Percentiles rank a stretch among this genome's conserved stretches.
Conservation (phyloP, 495 filamentous ascomycete genomes). For the Aspergillus heteromorphus region DNA sequence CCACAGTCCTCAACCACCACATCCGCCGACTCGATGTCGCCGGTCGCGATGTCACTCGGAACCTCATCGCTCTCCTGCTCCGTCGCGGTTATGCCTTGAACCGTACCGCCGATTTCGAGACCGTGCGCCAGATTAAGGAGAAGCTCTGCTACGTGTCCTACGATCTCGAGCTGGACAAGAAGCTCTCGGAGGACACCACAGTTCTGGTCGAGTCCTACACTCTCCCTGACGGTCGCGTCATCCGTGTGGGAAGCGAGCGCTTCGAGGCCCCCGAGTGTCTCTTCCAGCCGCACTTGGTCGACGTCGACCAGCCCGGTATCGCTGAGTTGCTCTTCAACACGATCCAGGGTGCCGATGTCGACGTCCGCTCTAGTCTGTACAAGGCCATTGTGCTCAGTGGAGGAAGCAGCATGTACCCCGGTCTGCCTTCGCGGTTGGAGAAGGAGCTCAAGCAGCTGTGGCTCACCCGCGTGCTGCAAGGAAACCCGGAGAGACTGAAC, state of each 20-base stretch:
- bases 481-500: slow-evolving; percentile 85
- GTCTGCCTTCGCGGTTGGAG: slow-evolving; percentile 87
- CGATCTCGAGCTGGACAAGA: slow-evolving; percentile 92
- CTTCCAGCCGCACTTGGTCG: slow-evolving; percentile 97
- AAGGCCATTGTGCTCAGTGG: slow-evolving; percentile 96
- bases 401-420: slow-evolving; percentile 97
- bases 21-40: slow-evolving; percentile 91
- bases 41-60: slow-evolving; percentile 92
- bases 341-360: slow-evolving; percentile 91
- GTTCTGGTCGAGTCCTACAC: slow-evolving; percentile 97
- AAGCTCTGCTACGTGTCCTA: slow-evolving; percentile 99
- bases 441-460: slow-evolving; percentile 99
- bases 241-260: slow-evolving; percentile 89
- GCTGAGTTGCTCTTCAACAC: slow-evolving; percentile 98
- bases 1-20: slow-evolving; percentile 93
- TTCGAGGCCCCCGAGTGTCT: slow-evolving; percentile 98
- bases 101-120: slow-evolving; percentile 98
- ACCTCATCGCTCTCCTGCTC: slow-evolving; percentile 91
- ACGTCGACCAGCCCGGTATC: slow-evolving; percentile 95
- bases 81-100: slow-evolving; percentile 96
- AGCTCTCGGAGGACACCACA: slow-evolving; percentile 94
- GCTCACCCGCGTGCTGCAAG: slow-evolving; percentile 84
- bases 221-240: slow-evolving; percentile 90
- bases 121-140: slow-evolving; percentile 98
- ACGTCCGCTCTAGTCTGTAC: slow-evolving; percentile 87